phyloP scores from a whole-genome alignment of 768 basidiomycete species.

The Rhodotorula toruloides region DNA sequence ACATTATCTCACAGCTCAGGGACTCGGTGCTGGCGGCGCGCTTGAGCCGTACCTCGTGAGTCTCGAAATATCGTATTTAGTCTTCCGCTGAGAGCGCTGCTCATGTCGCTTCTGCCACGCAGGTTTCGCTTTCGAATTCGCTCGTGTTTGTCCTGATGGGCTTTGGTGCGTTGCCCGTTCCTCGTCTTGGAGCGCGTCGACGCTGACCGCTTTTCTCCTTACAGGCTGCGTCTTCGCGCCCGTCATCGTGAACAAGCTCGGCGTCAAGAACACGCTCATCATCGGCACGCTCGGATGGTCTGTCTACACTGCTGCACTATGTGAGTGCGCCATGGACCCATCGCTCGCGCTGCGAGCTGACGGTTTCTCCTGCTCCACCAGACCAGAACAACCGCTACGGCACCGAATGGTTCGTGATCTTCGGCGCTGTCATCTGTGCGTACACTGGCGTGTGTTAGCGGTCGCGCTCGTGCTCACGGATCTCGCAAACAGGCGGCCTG shows the following conservation, averaged over 20 bases:
- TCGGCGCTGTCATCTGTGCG: constrained; percentile 19
- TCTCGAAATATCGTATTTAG: background rate
- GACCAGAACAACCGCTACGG: constrained; percentile 25
- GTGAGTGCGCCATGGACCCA: background rate
- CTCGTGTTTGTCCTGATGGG: constrained; percentile 2
- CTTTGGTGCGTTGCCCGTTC: background rate
- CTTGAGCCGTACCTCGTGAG: constrained; percentile 17
- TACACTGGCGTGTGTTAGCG: background rate
- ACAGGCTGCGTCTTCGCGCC: constrained; percentile 1
- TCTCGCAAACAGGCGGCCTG: background rate
- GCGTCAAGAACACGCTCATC: background rate
- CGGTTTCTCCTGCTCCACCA: background rate
- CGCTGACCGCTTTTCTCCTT: background rate
- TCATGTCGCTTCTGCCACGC: background rate
- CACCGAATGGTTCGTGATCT: constrained; percentile 21
- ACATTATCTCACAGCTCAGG: background rate
- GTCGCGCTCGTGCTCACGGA: background rate
- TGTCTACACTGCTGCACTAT: constrained; percentile 13
- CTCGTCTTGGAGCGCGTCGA: too few species aligned
- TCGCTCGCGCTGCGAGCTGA: background rate
- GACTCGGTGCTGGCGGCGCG: constrained; percentile 11
- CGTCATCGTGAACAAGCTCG: constrained; percentile 6
- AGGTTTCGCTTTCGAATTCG: constrained; percentile 4
- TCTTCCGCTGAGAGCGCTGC: background rate
- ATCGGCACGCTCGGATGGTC: constrained; percentile 19